phyloP scores from a whole-genome alignment of 1,284 basidiomycete species.

The Golubevia sp. region DNA sequence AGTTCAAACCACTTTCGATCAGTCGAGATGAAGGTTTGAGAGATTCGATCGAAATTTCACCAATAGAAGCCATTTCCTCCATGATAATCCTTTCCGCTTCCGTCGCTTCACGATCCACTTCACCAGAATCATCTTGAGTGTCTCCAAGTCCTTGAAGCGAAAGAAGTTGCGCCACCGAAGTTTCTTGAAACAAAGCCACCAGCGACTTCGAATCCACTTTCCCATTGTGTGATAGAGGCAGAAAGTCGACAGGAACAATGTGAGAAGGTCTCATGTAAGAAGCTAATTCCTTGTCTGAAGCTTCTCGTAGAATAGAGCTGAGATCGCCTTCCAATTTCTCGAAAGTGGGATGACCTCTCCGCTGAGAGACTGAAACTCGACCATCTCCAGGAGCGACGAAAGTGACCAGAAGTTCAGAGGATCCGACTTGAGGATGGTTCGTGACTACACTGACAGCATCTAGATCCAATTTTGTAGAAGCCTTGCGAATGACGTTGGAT shows the following conservation, averaged over 20 bases:
- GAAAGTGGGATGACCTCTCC: slow-evolving; percentile 61
- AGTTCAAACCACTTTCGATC: too few species aligned
- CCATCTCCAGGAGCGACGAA: slow-evolving; percentile 64
- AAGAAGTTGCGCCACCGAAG: slow-evolving; percentile 63
- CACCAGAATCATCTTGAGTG: too few species aligned
- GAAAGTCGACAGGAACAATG: slow-evolving; percentile 65
- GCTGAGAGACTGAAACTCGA: slow-evolving; percentile 60
- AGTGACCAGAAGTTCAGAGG: slow-evolving; percentile 65
- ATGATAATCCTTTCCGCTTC: too few species aligned
- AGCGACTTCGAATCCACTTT: slow-evolving; percentile 66
- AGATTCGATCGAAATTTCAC: too few species aligned
- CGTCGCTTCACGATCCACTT: too few species aligned
- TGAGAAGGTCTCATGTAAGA: slow-evolving; percentile 68
- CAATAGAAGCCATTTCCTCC: too few species aligned
- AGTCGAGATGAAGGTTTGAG: too few species aligned
- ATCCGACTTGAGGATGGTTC: slow-evolving; percentile 65
- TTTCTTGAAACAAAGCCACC: slow-evolving; percentile 62
- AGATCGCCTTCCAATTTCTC: slow-evolving; percentile 30
- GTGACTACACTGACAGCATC: slow-evolving; percentile 65
- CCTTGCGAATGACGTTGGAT: slow-evolving; percentile 65
- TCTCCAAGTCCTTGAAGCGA: too few species aligned
- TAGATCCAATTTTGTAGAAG: slow-evolving; percentile 47
- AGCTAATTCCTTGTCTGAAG: slow-evolving; percentile 65
- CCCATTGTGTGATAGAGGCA: slow-evolving; percentile 66
- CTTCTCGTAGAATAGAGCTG: slow-evolving; percentile 60